Evolutionary conservation across 768 basidiomycete species (phyloP), one percentile per base, ranked within the genome.

Genomic region (Punctularia strigosozonata): DNA sequence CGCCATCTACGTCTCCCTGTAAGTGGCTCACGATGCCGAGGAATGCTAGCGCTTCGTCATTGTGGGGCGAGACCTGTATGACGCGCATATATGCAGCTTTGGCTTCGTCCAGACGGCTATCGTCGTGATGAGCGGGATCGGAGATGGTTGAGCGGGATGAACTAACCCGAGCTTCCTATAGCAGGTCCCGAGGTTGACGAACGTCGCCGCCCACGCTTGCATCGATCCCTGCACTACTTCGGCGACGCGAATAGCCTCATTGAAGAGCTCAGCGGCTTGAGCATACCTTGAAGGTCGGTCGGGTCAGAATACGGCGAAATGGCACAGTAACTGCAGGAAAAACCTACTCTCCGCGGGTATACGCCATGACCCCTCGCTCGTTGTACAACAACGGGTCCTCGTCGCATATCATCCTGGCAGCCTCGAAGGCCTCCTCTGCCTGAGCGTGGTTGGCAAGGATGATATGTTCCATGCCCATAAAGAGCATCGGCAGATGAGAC

Each of bases 381-480:
- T 98, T 98, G 40, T 82, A 67, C 33, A 97, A 65, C 40, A 97
- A 62, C 25, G 95, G 92, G 52, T 99, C 95, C 6, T 74, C 77
- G 44, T 82, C 73, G 52, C 91, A 92, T 64, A 92, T 80, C 3
- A 68, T 60, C 47, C 78, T 64, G 4, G 92, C 82, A 1, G 91
- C 87, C 44, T 75, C 69, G 30, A 99, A 68, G 14, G 94, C 85
- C 52, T 98, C 94, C 36, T 86, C 80, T 4, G 95, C 95, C 32
- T 89, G 67, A 18, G 59, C 54, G 46, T 76, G 69, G 45, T 97
- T 89, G 21, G 81, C 84, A 5, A 99, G 67, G 52, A 82, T 80
- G 25, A 99, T 86, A 48, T 98, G 87, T 58, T 99, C 94, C 92
- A 97, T 98, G 5, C 94, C 95, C 33, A 98, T 88, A 53, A 91